phyloP scores from a whole-genome alignment of 192 early-diverging fungal species.

The Kappamyces sp. region DNA sequence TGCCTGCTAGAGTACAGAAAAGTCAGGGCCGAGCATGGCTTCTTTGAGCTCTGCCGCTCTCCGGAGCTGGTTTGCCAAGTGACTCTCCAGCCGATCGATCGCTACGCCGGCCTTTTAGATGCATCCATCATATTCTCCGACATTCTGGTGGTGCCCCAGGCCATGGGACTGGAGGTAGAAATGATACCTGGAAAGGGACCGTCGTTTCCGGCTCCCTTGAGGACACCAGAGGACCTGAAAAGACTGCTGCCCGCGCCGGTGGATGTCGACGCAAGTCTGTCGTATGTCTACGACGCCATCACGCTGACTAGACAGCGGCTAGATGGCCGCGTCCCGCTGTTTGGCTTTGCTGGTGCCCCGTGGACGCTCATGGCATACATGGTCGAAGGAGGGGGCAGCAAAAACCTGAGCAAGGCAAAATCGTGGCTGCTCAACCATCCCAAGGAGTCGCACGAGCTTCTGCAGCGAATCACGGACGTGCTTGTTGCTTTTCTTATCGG shows the following conservation, averaged over 20 bases:
- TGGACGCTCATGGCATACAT: slow-evolving; percentile 99
- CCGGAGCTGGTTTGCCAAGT: slow-evolving; percentile 88
- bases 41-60: slow-evolving; percentile 90
- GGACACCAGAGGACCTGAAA: slow-evolving; percentile 61
- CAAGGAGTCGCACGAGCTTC: slow-evolving; percentile 66
- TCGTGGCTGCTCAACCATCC: slow-evolving; percentile 80
- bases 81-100: slow-evolving; percentile 95
- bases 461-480: slow-evolving; percentile 77
- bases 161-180: slow-evolving; percentile 88
- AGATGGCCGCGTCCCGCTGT: slow-evolving; percentile 79
- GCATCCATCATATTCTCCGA: slow-evolving; percentile 98
- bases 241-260: slow-evolving; percentile 50
- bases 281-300: slow-evolving; percentile 91
- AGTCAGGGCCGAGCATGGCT: slow-evolving; percentile 76
- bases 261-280: slow-evolving; percentile 69
- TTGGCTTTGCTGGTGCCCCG: slow-evolving; percentile 94
- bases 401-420: slow-evolving; percentile 85
- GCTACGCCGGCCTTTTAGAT: slow-evolving; percentile 82
- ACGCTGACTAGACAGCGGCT: slow-evolving; percentile 83
- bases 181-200: slow-evolving; percentile 91
- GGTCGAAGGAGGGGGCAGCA: slow-evolving; percentile 96
- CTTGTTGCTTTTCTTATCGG: slow-evolving; percentile 80
- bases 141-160: slow-evolving; percentile 96
- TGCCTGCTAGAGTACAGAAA: slow-evolving; percentile 72
- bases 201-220: slow-evolving; percentile 78